Evolutionary conservation across 768 basidiomycete species (phyloP), one percentile per base, ranked within the genome.

Genomic region (Lactarius tabidus): DNA sequence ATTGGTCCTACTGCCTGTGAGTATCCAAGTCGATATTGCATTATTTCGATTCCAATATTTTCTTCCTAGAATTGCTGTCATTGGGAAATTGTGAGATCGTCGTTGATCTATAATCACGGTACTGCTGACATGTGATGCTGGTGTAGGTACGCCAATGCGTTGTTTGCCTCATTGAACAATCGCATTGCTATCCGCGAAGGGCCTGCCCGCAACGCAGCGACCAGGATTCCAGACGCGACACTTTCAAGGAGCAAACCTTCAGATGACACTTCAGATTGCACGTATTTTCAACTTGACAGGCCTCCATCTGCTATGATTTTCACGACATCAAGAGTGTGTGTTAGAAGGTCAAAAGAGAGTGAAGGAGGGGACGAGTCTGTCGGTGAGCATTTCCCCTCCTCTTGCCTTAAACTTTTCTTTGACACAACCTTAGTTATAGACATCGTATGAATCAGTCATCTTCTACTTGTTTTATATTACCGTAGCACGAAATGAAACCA

Each of bases 131-230:
- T 48, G 23, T 20, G 48, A 45, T 35, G 33, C 45, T 26, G 18
- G 53, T 4, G 7, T 45, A 65, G 64, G 45, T 61, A 61, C 56
- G 55, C 64, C 3, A 65, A 65, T 41, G 55, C 59, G 20, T 54
- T 65, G 35, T 54, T 65, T 45, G 54, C 56, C 1, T 60, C 64
- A 2, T 39, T 65, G 28, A 65, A 65, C 29, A 65, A 65, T 18
- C 64, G 64, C 43, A 55, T 65, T 41, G 60, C 59, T 4, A 36
- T 60, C 10, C 59, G 64, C 38, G 54, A 51, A 4, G n/a, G n/a
- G 38, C 2, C 56, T 26, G 48, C 9, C 0, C 48, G 48, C 14
- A 26, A 14, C 2, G 48, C 26, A 26, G 48, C 48, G 23, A 51
- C 23, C 14, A 51, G 48, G 23, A 26, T 17, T 33, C 54, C 29